These are phyloP conservation scores for Saccharomyces uvarum DNA, from an alignment of 1,139 yeast species.

Conservation along the genomic window DNA sequence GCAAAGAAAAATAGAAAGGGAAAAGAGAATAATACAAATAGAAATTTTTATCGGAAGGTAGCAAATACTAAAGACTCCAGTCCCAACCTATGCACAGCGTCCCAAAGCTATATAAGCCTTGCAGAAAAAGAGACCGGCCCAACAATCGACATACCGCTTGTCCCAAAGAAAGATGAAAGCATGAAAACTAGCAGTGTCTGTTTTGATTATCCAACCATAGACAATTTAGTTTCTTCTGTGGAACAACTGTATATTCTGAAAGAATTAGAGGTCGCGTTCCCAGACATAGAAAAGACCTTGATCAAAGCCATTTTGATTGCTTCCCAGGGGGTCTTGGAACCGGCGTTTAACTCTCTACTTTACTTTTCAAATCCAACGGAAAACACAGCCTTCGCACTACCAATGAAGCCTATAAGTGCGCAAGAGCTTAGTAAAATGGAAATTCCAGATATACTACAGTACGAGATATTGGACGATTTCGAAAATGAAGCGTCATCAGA, in stretches of 20 bases:
- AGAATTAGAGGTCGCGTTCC: conserved; percentile 62
- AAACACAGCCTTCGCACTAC: conserved; percentile 51
- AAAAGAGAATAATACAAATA: not conserved
- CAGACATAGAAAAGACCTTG: conserved; percentile 53
- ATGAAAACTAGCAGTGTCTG: not conserved
- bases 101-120: not conserved
- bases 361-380: conserved; percentile 74
- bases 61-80: not conserved
- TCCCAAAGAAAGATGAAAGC: not conserved
- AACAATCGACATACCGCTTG: not conserved
- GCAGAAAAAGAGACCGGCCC: not conserved
- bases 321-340: conserved; percentile 61
- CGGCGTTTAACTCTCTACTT: conserved; percentile 75
- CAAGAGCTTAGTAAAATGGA: conserved; percentile 53
- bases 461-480: not conserved
- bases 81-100: not conserved
- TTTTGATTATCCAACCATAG: not conserved
- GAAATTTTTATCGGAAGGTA: not conserved
- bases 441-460: conserved; percentile 29
- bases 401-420: conserved; percentile 40
- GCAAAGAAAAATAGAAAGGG: conserved; percentile 1
- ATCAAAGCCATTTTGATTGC: conserved; percentile 73
- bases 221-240: not conserved
- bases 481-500: not conserved
- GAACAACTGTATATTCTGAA: not conserved